These are phyloP conservation scores for Phytophthora sp. DNA, from an alignment of 352 stramenopile genomes.

Conservation along the genomic window DNA sequence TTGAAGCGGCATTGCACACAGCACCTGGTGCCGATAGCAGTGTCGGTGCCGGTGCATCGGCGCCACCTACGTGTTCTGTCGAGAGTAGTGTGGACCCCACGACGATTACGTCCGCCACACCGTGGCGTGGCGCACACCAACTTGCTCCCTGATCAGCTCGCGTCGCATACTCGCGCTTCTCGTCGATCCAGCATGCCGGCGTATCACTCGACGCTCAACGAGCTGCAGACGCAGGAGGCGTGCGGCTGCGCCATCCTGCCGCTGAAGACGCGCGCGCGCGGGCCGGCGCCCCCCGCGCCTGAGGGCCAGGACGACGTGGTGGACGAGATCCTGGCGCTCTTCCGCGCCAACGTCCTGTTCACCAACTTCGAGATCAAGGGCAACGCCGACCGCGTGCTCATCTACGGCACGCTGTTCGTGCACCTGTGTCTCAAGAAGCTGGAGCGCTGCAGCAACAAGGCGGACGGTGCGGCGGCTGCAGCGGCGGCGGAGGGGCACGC, in stretches of 20 bases:
- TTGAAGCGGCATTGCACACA: no score
- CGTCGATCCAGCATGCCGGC: slow-evolving; percentile 71
- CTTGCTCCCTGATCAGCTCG: slow-evolving; percentile 16
- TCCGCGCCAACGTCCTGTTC: slow-evolving; percentile 94
- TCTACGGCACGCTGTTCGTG: slow-evolving; percentile 95
- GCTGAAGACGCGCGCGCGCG: slow-evolving; percentile 88
- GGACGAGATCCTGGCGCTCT: slow-evolving; percentile 93
- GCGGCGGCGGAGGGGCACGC: neutral
- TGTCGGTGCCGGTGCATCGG: no score
- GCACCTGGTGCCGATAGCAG: no score
- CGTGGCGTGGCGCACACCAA: neutral
- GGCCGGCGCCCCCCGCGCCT: slow-evolving; percentile 82
- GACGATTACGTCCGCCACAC: no score
- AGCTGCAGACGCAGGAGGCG: slow-evolving; percentile 66
- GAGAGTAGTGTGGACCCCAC: no score
- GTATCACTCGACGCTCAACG: slow-evolving; percentile 92
- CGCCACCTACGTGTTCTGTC: no score
- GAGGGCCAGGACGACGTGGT: slow-evolving; percentile 91
- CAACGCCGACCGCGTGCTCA: slow-evolving; percentile 90
- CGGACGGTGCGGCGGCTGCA: slow-evolving; percentile 49
- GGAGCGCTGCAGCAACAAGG: slow-evolving; percentile 81
- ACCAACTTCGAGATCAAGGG: slow-evolving; percentile 95
- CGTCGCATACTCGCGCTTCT: slow-evolving; percentile 26
- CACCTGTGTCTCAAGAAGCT: slow-evolving; percentile 92
- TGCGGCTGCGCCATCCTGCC: slow-evolving; percentile 91